Evolutionary conservation across 305 asterid species (phyloP).

Genomic region (Plantago rigida): DNA sequence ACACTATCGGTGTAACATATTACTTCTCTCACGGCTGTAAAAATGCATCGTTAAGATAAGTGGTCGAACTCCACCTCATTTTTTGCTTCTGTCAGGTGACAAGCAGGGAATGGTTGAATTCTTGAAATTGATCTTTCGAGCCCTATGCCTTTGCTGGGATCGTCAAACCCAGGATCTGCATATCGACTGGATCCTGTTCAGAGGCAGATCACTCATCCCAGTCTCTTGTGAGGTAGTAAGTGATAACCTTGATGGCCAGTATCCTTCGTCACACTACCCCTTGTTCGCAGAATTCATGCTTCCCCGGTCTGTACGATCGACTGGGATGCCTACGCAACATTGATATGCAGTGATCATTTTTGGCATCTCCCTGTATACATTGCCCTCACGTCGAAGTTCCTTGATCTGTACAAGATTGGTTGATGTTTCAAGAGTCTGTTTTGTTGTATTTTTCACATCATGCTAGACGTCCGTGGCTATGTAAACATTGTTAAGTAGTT

Average conservation of each 20-base stretch:
- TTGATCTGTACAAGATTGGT: conserved; percentile 18
- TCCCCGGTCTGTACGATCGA: conserved; percentile 67
- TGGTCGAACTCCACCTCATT: neutral
- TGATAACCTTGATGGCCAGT: conserved; percentile 70
- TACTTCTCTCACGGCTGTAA: too few species aligned
- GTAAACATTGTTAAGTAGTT: neutral
- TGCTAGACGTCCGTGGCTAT: neutral
- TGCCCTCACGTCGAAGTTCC: neutral
- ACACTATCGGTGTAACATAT: too few species aligned
- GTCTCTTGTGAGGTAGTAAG: conserved; percentile 78
- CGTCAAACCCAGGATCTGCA: conserved; percentile 97
- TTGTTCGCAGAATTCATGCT: conserved; percentile 76
- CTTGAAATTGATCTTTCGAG: conserved; percentile 72
- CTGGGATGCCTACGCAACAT: conserved; percentile 45
- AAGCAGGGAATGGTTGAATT: conserved; percentile 74
- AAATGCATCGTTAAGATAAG: too few species aligned
- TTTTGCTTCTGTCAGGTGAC: conserved; percentile 40
- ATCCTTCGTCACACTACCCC: conserved; percentile 95
- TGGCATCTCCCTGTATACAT: neutral
- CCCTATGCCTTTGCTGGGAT: conserved; percentile 97
- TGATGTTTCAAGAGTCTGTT: conserved; percentile 3
- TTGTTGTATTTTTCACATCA: neutral
- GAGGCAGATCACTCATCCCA: conserved; percentile 75
- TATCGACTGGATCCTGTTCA: conserved; percentile 84
- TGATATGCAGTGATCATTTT: conserved; percentile 22